Percentiles rank a stretch among this genome's conserved stretches.
Conservation (phyloP, 2,329 filamentous ascomycete species). For the Oidium heveae region DNA sequence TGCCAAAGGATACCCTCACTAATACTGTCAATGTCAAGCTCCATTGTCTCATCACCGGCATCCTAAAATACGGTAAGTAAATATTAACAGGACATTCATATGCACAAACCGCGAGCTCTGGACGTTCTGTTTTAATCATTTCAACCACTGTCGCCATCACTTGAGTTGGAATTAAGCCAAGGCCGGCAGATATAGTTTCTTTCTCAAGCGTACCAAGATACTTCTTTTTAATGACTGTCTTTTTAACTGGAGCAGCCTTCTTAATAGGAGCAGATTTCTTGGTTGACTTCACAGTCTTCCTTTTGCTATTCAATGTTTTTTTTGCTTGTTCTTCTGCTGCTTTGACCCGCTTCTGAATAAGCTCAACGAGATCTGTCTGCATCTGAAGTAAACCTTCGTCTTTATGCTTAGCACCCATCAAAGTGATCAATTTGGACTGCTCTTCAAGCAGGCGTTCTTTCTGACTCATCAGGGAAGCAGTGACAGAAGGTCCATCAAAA, state of each 20-base stretch:
- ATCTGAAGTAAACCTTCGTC: slow-evolving; percentile 21
- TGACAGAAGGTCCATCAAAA: slow-evolving; percentile 20
- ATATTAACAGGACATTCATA: slow-evolving; percentile 3
- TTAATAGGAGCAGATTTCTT: slow-evolving; percentile 15
- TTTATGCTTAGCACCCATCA: slow-evolving; percentile 24
- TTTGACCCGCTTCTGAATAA: slow-evolving; percentile 34
- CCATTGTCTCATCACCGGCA: slow-evolving; percentile 28
- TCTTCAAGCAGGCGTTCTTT: slow-evolving; percentile 29
- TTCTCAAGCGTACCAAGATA: slow-evolving; percentile 60
- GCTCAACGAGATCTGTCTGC: slow-evolving; percentile 29
- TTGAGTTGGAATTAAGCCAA: slow-evolving; percentile 54
- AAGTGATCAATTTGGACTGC: slow-evolving; percentile 28
- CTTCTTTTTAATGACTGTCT: slow-evolving; percentile 13
- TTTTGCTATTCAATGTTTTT: slow-evolving; percentile 26
- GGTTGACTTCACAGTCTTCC: slow-evolving; percentile 18
- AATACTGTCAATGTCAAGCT: slow-evolving; percentile 32
- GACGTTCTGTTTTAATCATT: slow-evolving; percentile 67
- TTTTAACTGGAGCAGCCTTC: slow-evolving; percentile 19
- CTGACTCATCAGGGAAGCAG: slow-evolving; percentile 18
- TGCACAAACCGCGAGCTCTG: slow-evolving; percentile 35
- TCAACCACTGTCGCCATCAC: slow-evolving; percentile 60
- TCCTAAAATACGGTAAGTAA: slow-evolving; percentile 13
- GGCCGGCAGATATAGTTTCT: slow-evolving; percentile 68
- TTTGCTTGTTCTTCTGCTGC: slow-evolving; percentile 19
- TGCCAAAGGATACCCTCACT: slow-evolving; percentile 26